Evolutionary conservation across 306 rosid genomes (phyloP), one percentile per base, ranked within the genome.

Genomic region (Canavalia gladiata): DNA sequence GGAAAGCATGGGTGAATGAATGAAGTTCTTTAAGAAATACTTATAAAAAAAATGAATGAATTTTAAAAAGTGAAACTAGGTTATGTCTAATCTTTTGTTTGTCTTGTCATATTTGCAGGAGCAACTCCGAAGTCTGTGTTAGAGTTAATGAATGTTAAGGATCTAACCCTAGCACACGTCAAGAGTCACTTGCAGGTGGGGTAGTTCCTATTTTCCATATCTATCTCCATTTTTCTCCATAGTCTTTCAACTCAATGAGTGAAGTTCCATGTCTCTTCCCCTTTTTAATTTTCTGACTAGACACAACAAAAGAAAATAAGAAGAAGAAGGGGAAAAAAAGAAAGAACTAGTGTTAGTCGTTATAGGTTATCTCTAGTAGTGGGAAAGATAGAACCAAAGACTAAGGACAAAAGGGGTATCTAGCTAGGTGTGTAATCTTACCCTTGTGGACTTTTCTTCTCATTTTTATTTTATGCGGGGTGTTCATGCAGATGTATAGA

Each of bases 151-250:
- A 93, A 96, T 88, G 99, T 96, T 4, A 96, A 96, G 83, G 99
- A 96, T 93, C 93, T 96, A 93, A 96, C 98, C 93, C 97, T 96
- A 88, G 97, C 99, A 77, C 99, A 96, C 84, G 99, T 96, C 84
- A 96, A 96, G 92, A 96, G 99, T 86, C 99, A 96, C 84, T 89
- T 96, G 75, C 99, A 96, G 99, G 99, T 93, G 89, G 85, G 91
- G 30, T 84, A 47, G 43, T 72, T 56, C 70, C 82, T 84, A 76
- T 70, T 81, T 74, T 46, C 68, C n/a, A 29, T 59, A 10, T 60
- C 9, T 12, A 66, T 84, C 85, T 65, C 72, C 57, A 31, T 30
- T 62, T 60, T 63, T 79, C 57, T 70, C 46, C 55, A 68, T 45
- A 68, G 79, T 83, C 89, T 84, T 75, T 72, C 3, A 79, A 37